Base-by-base conservation (phyloP, 257 asterid genomes). In the Ballota nigra region DNA sequence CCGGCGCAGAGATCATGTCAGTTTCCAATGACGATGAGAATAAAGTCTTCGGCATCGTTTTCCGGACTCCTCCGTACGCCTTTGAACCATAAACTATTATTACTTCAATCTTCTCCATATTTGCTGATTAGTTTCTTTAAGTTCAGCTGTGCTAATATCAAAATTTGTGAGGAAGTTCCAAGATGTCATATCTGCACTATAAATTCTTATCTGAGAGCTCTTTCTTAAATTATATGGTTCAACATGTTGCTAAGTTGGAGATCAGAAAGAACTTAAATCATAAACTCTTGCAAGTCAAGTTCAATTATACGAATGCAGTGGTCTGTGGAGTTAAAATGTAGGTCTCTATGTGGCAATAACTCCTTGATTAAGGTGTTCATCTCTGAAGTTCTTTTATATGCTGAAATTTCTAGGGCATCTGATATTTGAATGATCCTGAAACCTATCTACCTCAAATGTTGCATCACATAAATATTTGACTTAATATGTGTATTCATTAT, bases 51-150 rank as follows among this genome's bases (percentile, higher is more conserved):
- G 99, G 98, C 73, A 86, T 95, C 79, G 99, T 95, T 69, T 87
- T 95, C 75, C 83, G 96, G 66, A 92, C 96, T 13, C 99, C 99
- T 71, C 97, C 97, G 99, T 95, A 84, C 86, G 99, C 73, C 41
- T 61, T 53, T 22, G 18, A 38, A 6, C 43, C 29, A 12, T 41
- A 3, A 51, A 5, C 53, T 24, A 45, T 53, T 74, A 16, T 65
- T 36, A 20, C 61, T 57, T 38, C 9, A 13, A 10, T 34, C 57
- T 59, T 41, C 40, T 57, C 15, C 16, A n/a, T 9, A 3, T 64
- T 23, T 56, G n/a, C 16, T 31, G 45, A 36, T 33, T 53, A 29
- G 7, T 26, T 26, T 38, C 58, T 29, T 12, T 38, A 38, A n/a
- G 11, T 41, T 9, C 23, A 28, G n/a, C 36, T 18, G 9, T 53